Evolutionary conservation across 164 flowering plant species (phyloP), one percentile per base, ranked within the genome.

Genomic region (Vitis labrusca): DNA sequence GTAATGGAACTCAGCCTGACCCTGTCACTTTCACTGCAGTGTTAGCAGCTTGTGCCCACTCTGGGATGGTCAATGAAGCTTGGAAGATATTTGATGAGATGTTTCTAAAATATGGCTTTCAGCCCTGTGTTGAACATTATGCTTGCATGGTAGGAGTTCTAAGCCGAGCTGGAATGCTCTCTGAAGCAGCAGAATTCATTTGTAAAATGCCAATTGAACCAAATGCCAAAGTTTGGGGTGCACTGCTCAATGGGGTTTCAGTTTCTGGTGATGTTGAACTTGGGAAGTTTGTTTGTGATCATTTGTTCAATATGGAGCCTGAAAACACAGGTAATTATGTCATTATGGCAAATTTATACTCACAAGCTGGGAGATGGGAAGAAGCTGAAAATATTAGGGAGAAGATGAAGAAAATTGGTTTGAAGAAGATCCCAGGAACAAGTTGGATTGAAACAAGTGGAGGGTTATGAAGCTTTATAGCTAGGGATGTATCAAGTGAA

Each of bases 141-240:
- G 93, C 98, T 70, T 94, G 98, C 79, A 80, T 91, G 81, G 93
- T 86, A n/a, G 91, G 82, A 56, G 93, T 79, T 69, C 78, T 92
- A 50, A 82, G 88, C 74, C 86, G 91, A 51, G 97, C 93, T 0
- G 89, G 90, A 53, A 86, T 70, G 83, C 86, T 89, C 62, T 65
- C 82, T 49, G 95, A 89, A 79, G 97, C 93, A 10, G 71, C 63
- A 3, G 78, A 87, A 3, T 85, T 91, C 60, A 74, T 94, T n/a
- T 77, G 78, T 57, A 77, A 78, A 71, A 86, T 89, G 93, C 92
- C 91, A 16, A 64, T 87, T 49, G 85, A 88, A 68, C 92, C 98
- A 19, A 86, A 66, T 74, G 88, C 92, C 8, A 85, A 83, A 73
- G 88, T 86, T 67, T 91, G 97, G 97, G 97, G 95, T 71, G 86